Conservation (phyloP, 345 rosid genomes). For the Carallia pectinifolia region DNA sequence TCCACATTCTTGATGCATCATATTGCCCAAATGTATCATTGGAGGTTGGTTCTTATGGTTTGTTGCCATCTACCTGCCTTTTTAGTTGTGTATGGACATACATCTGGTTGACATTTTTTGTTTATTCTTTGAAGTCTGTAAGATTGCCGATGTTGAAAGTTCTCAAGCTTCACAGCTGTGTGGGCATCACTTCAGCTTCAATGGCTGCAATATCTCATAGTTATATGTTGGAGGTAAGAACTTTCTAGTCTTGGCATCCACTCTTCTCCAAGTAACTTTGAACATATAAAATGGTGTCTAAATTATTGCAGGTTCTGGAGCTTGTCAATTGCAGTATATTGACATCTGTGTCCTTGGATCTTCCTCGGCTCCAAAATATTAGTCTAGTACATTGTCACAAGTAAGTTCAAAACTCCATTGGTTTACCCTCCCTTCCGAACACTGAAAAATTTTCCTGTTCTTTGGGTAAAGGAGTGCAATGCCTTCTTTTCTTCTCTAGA, state of each 20-base stretch:
- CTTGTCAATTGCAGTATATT: slow-evolving; percentile 83
- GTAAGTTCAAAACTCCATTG: slow-evolving; percentile 23
- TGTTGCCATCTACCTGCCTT: not conserved
- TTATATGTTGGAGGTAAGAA: slow-evolving; percentile 67
- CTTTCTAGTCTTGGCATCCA: slow-evolving; percentile 12
- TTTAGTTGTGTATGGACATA: slow-evolving; percentile 13
- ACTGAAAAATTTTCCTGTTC: not conserved
- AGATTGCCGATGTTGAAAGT: slow-evolving; percentile 78
- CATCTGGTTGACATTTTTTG: slow-evolving; percentile 26
- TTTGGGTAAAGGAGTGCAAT: not conserved
- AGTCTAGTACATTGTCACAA: slow-evolving; percentile 55
- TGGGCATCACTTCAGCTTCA: slow-evolving; percentile 94
- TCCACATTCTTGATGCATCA: slow-evolving; percentile 76
- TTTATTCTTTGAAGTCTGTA: slow-evolving; percentile 64
- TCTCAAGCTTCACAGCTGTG: slow-evolving; percentile 90
- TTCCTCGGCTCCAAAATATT: slow-evolving; percentile 70
- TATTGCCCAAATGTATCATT: slow-evolving; percentile 96
- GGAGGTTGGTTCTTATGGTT: slow-evolving; percentile 54
- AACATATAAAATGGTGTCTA: slow-evolving; percentile 6
- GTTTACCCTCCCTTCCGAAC: not conserved
- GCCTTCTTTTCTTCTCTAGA: not conserved
- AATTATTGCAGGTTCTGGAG: slow-evolving; percentile 74
- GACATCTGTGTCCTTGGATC: slow-evolving; percentile 86
- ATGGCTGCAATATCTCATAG: slow-evolving; percentile 83
- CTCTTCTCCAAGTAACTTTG: slow-evolving; percentile 1